A percentile compares a stretch with the other conserved stretches of the same genome.
phyloP scores from a whole-genome alignment of 2,329 filamentous ascomycete species.

The Ambrosiella beaveri region DNA sequence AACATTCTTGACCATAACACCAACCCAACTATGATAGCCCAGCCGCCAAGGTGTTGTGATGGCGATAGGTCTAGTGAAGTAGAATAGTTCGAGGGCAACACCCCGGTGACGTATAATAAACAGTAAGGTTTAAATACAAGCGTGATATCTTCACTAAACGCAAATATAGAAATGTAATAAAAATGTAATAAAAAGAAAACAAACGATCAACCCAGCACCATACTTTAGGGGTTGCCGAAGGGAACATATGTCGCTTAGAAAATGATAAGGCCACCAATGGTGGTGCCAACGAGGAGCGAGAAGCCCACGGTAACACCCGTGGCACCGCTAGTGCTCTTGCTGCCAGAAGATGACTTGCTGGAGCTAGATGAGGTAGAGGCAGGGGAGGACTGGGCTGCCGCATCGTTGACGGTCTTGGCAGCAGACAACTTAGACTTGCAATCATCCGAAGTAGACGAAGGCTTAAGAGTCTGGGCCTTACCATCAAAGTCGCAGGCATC shows the following conservation, averaged over 20 bases:
- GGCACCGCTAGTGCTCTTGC: conserved; percentile 3
- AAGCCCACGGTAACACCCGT: conserved; percentile 5
- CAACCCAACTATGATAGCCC: too few relatives aligned
- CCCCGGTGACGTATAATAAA: conserved; percentile 2
- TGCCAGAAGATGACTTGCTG: conserved; percentile 1
- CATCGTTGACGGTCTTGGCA: conserved; percentile 40
- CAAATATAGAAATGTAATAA: conserved; percentile 6
- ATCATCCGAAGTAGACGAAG: conserved; percentile 27
- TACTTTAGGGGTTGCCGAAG: too few relatives aligned
- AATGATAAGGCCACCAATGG: neutral
- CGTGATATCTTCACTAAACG: neutral
- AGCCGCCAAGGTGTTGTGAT: neutral
- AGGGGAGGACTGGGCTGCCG: conserved; percentile 21
- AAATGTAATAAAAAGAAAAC: neutral
- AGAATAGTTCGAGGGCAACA: neutral
- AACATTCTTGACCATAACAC: too few relatives aligned
- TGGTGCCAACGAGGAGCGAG: conserved; percentile 2
- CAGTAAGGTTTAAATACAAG: conserved; percentile 1
- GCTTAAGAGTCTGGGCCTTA: conserved; percentile 38
- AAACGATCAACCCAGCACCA: too few relatives aligned
- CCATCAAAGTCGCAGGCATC: conserved; percentile 57
- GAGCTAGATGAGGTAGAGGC: conserved; percentile 3
- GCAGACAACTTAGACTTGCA: conserved; percentile 44
- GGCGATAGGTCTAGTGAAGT: neutral
- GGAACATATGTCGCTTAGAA: neutral